phyloP scores from a whole-genome alignment of 257 asterid genomes.

The Fraxinus quadrangulata region DNA sequence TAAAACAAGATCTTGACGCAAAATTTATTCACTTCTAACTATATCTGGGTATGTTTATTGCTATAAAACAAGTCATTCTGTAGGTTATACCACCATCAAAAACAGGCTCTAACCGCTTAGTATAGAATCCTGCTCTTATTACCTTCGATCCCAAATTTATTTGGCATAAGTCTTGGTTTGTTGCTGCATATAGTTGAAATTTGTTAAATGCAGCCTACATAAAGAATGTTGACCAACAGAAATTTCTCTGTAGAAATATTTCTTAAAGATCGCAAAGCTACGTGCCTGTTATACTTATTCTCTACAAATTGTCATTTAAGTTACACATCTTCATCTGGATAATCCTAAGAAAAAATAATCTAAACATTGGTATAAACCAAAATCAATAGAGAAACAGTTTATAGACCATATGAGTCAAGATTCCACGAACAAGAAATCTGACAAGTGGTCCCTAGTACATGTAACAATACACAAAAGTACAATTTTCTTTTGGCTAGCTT shows the following conservation, averaged over 20 bases:
- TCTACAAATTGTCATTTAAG: background rate
- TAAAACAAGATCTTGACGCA: background rate
- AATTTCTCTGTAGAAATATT: background rate
- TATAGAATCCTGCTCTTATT: background rate
- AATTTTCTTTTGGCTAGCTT: background rate
- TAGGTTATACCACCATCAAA: background rate
- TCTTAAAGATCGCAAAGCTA: background rate
- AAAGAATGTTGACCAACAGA: background rate
- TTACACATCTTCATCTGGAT: background rate
- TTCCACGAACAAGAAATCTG: background rate
- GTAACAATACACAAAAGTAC: background rate
- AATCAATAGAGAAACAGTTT: background rate
- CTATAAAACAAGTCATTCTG: background rate
- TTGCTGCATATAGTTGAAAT: background rate
- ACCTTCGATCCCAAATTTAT: background rate
- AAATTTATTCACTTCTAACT: background rate
- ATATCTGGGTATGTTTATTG: background rate
- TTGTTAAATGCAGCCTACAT: background rate
- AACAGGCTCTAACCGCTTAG: background rate
- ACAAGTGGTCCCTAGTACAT: background rate
- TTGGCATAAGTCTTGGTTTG: background rate
- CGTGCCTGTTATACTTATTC: background rate
- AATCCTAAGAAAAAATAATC: background rate
- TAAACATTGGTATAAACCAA: background rate
- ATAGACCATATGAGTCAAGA: background rate